Conservation (phyloP, 805 yeast species). For the Candida qinlingensis region DNA sequence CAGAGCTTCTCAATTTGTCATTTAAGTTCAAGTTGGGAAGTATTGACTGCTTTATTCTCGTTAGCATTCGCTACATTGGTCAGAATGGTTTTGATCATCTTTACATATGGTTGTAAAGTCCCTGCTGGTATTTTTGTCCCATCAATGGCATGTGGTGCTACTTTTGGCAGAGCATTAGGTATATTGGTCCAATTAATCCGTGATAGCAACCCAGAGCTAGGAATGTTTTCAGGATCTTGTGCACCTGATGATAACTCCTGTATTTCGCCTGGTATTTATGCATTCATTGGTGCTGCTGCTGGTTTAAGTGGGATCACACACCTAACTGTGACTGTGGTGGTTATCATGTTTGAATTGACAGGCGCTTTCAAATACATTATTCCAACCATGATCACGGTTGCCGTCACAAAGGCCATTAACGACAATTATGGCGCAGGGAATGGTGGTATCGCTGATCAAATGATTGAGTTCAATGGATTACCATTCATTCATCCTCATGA, state of each 20-base stretch:
- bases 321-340: conserved; percentile 86
- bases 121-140: conserved; percentile 99
- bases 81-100: conserved; percentile 64
- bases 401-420: conserved; percentile 75
- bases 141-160: conserved; percentile 94
- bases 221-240: conserved; percentile 32
- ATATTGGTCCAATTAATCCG: conserved; percentile 53
- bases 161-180: conserved; percentile 87
- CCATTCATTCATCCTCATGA: conserved; percentile 77
- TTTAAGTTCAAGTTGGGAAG: conserved; percentile 28
- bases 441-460: conserved; percentile 94
- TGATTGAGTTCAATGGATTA: conserved; percentile 82
- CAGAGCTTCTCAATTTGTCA: conserved; percentile 36
- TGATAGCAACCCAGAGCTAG: conserved; percentile 32
- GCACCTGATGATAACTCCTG: conserved; percentile 42
- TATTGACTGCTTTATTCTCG: conserved; percentile 39
- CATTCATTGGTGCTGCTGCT: conserved; percentile 94
- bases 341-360: conserved; percentile 92
- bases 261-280: conserved; percentile 91
- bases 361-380: conserved; percentile 90
- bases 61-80: conserved; percentile 66
- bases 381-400: conserved; percentile 95
- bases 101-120: conserved; percentile 88
- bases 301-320: conserved; percentile 93
- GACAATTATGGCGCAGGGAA: conserved; percentile 57